Evolutionary conservation across 441 rosid genomes (phyloP), one percentile per base, ranked within the genome.

Genomic region (Lepidium campestre): DNA sequence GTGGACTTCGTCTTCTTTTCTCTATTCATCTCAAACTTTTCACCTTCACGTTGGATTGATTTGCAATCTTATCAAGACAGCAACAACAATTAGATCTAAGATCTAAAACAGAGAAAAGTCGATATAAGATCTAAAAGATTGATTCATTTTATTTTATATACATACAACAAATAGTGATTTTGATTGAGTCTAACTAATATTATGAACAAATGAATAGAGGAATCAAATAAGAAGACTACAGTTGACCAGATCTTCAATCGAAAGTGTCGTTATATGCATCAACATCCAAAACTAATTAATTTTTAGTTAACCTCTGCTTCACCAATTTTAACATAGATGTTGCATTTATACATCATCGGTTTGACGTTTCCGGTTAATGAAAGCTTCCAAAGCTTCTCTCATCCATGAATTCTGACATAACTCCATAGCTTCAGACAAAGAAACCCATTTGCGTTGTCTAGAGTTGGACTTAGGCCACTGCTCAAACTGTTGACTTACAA

Each of bases 351-450:
- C 5, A 37, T 37, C 8, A 4, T 62, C 2, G 19, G 56, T 34
- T 14, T 39, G 69, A 25, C 73, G 67, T 47, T 74, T 74, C 45
- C 77, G 45, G 65, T 47, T 57, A 13, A 67, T 48, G 4, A 81
- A 71, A 0, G 48, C 78, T 62, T 86, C 88, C 70, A 89, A 70
- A 13, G 93, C 93, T 77, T 85, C 93, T 55, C 80, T 83, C 91
- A 89, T 89, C 93, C 93, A 89, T 81, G 76, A 69, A 61, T 78
- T 81, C 52, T 79, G 75, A 39, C 93, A 85, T 10, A 56, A 75
- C 62, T 87, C 86, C 40, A 77, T 73, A 0, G 91, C 93, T 77
- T 85, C 87, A 0, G 68, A 79, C 67, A 81, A 82, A 1, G 60
- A 64, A 81, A 86, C 90, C 92, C 96, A 89, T 71, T 40, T 67